Evolutionary conservation across 352 stramenopile genomes (phyloP).

Genomic region (Globisporangium alternatum): DNA sequence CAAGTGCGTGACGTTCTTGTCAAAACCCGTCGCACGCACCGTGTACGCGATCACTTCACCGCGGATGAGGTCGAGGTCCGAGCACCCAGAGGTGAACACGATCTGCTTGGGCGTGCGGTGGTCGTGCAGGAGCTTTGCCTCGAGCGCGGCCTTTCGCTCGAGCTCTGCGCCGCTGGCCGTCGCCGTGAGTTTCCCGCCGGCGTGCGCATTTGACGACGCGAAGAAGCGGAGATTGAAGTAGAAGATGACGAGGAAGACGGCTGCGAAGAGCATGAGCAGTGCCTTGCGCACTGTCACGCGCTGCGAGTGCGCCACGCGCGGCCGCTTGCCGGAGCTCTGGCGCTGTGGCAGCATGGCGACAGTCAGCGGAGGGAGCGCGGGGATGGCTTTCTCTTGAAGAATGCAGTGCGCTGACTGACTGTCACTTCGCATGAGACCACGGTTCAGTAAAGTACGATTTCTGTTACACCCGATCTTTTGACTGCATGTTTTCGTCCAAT

Average conservation of each 20-base stretch:
- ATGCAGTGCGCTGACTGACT: not conserved
- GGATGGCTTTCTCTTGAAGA: not conserved
- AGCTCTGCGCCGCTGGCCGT: slow-evolving; percentile 1
- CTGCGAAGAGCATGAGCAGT: slow-evolving; percentile 27
- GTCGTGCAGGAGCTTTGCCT: slow-evolving; percentile 31
- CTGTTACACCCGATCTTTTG: not conserved
- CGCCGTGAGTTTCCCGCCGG: slow-evolving; percentile 24
- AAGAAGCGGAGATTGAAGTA: slow-evolving; percentile 75
- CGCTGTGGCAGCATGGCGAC: slow-evolving; percentile 49
- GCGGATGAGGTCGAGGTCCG: slow-evolving; percentile 58
- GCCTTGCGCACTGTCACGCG: slow-evolving; percentile 23
- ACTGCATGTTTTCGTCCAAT: slow-evolving; percentile 1
- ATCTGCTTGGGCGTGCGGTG: slow-evolving; percentile 60
- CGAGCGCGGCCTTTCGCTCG: slow-evolving; percentile 15
- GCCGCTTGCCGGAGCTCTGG: slow-evolving; percentile 38
- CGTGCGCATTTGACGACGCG: slow-evolving; percentile 26
- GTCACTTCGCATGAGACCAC: not conserved
- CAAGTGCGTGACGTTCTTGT: slow-evolving; percentile 60
- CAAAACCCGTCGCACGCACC: slow-evolving; percentile 50
- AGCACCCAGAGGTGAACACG: slow-evolving; percentile 75
- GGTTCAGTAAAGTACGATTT: slow-evolving; percentile 5
- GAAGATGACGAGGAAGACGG: slow-evolving; percentile 51
- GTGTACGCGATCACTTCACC: slow-evolving; percentile 70
- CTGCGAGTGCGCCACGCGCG: slow-evolving; percentile 26
- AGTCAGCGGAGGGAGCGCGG: not conserved